Base-by-base conservation (phyloP, 176 grass and related monocot species). In the Cocos nucifera region DNA sequence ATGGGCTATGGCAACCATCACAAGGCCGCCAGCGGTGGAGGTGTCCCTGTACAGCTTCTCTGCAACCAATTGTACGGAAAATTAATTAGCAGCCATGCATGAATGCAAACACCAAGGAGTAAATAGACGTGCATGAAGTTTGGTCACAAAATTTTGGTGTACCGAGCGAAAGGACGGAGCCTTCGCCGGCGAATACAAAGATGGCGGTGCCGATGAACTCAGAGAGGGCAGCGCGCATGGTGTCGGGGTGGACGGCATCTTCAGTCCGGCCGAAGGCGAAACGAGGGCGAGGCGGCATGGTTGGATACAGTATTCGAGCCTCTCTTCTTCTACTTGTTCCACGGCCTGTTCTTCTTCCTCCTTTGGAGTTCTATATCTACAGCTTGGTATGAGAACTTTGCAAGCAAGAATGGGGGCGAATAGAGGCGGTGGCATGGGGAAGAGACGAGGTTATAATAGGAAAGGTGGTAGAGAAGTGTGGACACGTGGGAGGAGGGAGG, bases 181-280 rank as follows among this genome's bases (percentile, higher is more conserved):
- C 93, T 75, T 98, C 93, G 54, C 84, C 93, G 20, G 84, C 93
- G 85, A 91, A 97, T 69, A 97, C 87, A 55, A 97, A 97, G 78
- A 97, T 73, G 66, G 81, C 93, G 7, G 93, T 97, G 59, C 76
- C 79, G 61, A 97, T 23, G 66, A 97, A 85, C 87, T 97, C 87
- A 15, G 93, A 82, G 69, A 97, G 66, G 48, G 87, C 79, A 27
- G 87, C 84, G 50, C 93, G 83, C 64, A 92, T 83, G 59, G 84
- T 88, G 79, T 92, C 93, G 14, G 84, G 81, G 59, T 97, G 84
- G 39, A 73, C 73, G 1, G 76, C 87, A 50, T 98, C 93, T 70
- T 98, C 87, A 19, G 66, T 69, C 17, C 78, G 78, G 50, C 92
- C 87, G 50, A 97, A 65, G 19, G 84, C 73, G 70, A 82, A 97